Percentiles rank a stretch among this genome's conserved stretches.
Conservation (phyloP, 805 yeast genomes). For the Ogataea ganodermae region DNA sequence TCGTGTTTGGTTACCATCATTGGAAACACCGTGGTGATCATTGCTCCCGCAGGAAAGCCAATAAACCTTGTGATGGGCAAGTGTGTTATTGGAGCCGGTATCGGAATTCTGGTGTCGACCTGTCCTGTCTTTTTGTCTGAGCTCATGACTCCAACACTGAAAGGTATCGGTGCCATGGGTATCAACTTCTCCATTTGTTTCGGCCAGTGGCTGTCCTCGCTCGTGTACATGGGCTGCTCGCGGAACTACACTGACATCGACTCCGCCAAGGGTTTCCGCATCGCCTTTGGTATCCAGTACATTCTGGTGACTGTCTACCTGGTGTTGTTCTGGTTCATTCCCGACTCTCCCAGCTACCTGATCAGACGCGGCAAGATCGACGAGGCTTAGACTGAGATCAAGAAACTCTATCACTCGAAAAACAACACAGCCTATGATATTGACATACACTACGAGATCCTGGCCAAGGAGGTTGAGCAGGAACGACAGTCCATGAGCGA, state of each 20-base stretch:
- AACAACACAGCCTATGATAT: conserved; percentile 3
- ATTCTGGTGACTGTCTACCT: conserved; percentile 3
- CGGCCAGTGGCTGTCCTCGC: conserved; percentile 5
- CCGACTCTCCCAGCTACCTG: conserved; percentile 4
- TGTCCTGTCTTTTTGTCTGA: conserved; percentile 7
- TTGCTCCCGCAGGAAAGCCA: conserved; percentile 1
- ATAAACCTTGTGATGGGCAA: conserved; percentile 6
- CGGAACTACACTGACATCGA: conserved; percentile 1
- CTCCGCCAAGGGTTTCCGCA: neutral
- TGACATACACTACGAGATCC: conserved; percentile 2
- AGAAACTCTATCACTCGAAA: conserved; percentile 4
- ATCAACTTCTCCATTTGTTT: conserved; percentile 7
- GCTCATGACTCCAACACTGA: conserved; percentile 6
- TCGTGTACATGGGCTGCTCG: conserved; percentile 5
- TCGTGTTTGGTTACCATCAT: conserved; percentile 29
- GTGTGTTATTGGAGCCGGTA: conserved; percentile 6
- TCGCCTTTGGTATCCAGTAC: conserved; percentile 5
- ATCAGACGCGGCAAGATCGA: neutral
- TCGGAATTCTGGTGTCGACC: conserved; percentile 4
- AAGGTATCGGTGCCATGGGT: conserved; percentile 7
- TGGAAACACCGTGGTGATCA: conserved; percentile 6
- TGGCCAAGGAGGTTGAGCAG: conserved; percentile 1
- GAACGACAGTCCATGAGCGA: neutral
- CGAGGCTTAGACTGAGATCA: conserved; percentile 5
- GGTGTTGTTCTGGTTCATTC: conserved; percentile 6